phyloP scores from a whole-genome alignment of 345 rosid genomes.

The Carallia pectinifolia region DNA sequence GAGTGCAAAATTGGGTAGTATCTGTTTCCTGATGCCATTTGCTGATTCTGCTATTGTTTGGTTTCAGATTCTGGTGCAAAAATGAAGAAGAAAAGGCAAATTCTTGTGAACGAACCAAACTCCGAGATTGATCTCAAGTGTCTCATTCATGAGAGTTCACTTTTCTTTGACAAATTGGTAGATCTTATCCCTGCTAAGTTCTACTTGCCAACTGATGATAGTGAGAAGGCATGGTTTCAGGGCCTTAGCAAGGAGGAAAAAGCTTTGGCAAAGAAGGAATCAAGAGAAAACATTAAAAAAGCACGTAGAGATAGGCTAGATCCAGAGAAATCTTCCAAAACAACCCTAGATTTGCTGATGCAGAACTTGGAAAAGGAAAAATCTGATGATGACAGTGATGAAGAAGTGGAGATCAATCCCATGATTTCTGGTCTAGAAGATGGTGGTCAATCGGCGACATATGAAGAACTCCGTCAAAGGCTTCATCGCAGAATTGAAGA shows the following conservation, averaged over 20 bases:
- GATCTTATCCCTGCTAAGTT: constrained; percentile 88
- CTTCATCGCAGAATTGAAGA: constrained; percentile 65
- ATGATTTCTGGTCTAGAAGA: constrained; percentile 34
- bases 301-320: constrained; percentile 79
- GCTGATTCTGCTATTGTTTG: not conserved
- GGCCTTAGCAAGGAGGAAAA: constrained; percentile 74
- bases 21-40: not conserved
- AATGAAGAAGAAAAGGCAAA: constrained; percentile 51
- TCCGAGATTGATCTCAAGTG: constrained; percentile 38
- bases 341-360: constrained; percentile 68
- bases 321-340: constrained; percentile 53
- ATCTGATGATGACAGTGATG: constrained; percentile 39
- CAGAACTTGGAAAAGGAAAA: constrained; percentile 60
- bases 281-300: constrained; percentile 67
- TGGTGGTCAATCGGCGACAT: constrained; percentile 46
- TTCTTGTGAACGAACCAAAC: constrained; percentile 8
- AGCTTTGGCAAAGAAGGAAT: constrained; percentile 61
- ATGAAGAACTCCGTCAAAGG: constrained; percentile 75
- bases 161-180: constrained; percentile 67
- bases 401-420: constrained; percentile 39
- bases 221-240: constrained; percentile 69
- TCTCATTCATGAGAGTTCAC: constrained; percentile 46
- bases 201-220: constrained; percentile 69
- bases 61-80: constrained; percentile 5
- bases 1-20: too few species aligned